Base-by-base conservation (phyloP, 2,329 filamentous ascomycete species). In the Colletotrichum spaethianum region DNA sequence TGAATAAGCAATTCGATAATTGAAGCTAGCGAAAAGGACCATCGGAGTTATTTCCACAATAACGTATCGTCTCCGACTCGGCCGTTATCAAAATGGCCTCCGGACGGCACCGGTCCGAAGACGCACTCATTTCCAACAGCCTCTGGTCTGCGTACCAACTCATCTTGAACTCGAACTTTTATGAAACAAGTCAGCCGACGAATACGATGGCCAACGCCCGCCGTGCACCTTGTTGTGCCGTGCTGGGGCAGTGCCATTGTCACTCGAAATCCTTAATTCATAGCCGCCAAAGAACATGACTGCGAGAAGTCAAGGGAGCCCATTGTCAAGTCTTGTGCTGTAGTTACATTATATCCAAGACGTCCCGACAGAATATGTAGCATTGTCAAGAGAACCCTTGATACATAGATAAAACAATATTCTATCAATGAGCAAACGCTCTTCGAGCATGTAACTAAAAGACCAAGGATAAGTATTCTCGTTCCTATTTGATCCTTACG, bases 1-100 rank as follows among this genome's bases (percentile, higher is more conserved):
- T n/a, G 11, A 64, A 52, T 56, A 44, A 53, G 61, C 53, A 65
- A 53, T 40, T 64, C 26, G 44, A 48, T 18, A 61, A 59, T 59
- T 52, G 53, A 59, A 38, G 61, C 61, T 52, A 65, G 60, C 26
- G 62, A 50, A 40, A 50, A 33, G 66, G 60, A 42, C 52, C 60
- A 57, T 53, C 52, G 61, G 61, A 44, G 44, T 26, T 63, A n/a
- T 57, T 69, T 50, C 66, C 60, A 57, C 42, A 64, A 69, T 4
- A 20, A 31, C 42, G 23, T 46, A 12, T 31, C 28, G 28, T 48
- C 33, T 23, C 28, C 57, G 42, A 18, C 42, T 11, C 26, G 31
- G 26, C 59, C n/a, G n/a, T 14, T 26, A 14, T 38, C 57, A 46
- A n/a, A n/a, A 60, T 28, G 16, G 31, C n/a, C 20, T 16, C 31